Percentiles rank a stretch among this genome's conserved stretches.
phyloP scores from a whole-genome alignment of 176 grass and related monocot species.

The bread wheat (Triticum aestivum) region DNA sequence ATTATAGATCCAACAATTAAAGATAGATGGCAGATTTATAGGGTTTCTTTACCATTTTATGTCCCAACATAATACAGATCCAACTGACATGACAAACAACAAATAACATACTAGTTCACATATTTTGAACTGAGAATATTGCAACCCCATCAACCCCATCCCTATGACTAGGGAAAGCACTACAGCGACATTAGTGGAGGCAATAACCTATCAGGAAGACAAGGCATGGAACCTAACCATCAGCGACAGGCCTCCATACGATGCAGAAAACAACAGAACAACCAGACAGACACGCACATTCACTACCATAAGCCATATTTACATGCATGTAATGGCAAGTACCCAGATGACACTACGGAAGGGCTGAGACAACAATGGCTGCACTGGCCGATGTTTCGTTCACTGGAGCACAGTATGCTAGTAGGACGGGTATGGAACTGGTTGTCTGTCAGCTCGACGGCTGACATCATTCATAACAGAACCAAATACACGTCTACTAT shows the following conservation, averaged over 20 bases:
- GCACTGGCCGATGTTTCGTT: conserved; percentile 12
- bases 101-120: conserved; percentile 25
- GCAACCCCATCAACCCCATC: conserved; percentile 24
- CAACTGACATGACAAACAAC: conserved; percentile 16
- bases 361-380: conserved; percentile 27
- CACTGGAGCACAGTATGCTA: conserved; percentile 31
- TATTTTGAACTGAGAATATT: conserved; percentile 4
- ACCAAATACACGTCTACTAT: conserved; percentile 77
- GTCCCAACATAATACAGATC: conserved; percentile 22
- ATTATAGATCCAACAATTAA: neutral
- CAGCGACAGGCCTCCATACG: neutral
- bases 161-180: conserved; percentile 25
- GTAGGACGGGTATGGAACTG: conserved; percentile 58
- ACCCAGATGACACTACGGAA: conserved; percentile 34
- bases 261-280: conserved; percentile 22
- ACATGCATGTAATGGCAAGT: conserved; percentile 37
- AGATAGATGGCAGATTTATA: neutral
- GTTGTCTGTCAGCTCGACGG: conserved; percentile 33
- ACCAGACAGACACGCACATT: neutral
- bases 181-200: conserved; percentile 1
- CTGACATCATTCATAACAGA: conserved; percentile 71
- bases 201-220: conserved; percentile 10
- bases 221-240: conserved; percentile 24
- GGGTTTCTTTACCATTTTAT: neutral
- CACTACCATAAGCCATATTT: conserved; percentile 49